phyloP scores from a whole-genome alignment of 768 basidiomycete species.

The Psilocybe tampanensis region DNA sequence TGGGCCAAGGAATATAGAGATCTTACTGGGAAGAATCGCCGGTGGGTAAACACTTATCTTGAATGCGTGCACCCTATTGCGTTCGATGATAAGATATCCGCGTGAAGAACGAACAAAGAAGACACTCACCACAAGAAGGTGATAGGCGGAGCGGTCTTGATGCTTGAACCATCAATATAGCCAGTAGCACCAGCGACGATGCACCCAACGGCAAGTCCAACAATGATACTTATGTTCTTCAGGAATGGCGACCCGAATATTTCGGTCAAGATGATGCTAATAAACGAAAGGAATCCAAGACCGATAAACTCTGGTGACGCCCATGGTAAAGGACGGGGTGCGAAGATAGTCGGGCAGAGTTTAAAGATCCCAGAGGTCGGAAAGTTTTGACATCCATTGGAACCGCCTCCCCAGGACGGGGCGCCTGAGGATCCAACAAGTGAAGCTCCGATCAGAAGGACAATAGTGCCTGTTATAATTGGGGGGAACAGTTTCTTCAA shows the following conservation, averaged over 20 bases:
- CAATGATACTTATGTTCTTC: slow-evolving; percentile 75
- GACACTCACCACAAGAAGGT: slow-evolving; percentile 60
- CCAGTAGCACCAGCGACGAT: slow-evolving; percentile 79
- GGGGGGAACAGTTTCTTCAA: slow-evolving; percentile 75
- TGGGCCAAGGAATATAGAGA: not conserved
- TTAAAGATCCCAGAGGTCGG: slow-evolving; percentile 65
- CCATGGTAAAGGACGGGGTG: slow-evolving; percentile 59
- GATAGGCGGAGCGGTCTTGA: slow-evolving; percentile 69
- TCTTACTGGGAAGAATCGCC: slow-evolving; percentile 46
- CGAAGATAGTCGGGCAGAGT: slow-evolving; percentile 69
- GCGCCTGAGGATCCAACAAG: slow-evolving; percentile 75
- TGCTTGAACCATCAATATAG: slow-evolving; percentile 68
- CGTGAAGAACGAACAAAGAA: no score
- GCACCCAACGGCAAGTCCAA: slow-evolving; percentile 75
- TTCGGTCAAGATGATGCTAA: slow-evolving; percentile 76
- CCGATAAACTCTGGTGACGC: slow-evolving; percentile 83
- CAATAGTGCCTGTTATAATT: slow-evolving; percentile 76
- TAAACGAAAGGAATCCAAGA: slow-evolving; percentile 80
- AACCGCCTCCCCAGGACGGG: slow-evolving; percentile 82
- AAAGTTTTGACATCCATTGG: slow-evolving; percentile 62
- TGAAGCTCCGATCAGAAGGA: slow-evolving; percentile 77
- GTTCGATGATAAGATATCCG: not conserved
- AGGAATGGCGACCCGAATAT: slow-evolving; percentile 84
- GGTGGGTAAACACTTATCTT: slow-evolving; percentile 76
- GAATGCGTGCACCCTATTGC: slow-evolving; percentile 68